Conservation (phyloP, 768 basidiomycete genomes). For the Lactarius pseudohatsudake region DNA sequence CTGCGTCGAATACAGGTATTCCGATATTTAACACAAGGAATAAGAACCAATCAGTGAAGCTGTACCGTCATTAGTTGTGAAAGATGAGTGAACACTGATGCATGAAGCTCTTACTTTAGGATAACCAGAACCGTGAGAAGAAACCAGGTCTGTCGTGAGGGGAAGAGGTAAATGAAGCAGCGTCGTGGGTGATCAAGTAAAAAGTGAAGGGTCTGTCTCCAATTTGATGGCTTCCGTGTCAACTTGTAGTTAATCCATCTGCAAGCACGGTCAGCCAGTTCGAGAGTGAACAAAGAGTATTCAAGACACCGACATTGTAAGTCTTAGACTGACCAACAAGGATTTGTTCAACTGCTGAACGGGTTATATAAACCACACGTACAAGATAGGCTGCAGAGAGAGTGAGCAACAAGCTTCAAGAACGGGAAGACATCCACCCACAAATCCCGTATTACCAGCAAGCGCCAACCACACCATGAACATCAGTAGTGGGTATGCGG, state of each 20-base stretch:
- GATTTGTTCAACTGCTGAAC: not conserved
- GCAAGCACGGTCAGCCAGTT: not conserved
- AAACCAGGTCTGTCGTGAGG: no score
- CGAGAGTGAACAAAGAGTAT: no score
- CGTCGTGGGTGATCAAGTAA: no score
- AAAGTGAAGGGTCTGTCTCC: no score
- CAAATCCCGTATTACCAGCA: slow-evolving; percentile 42
- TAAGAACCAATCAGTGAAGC: slow-evolving; percentile 75
- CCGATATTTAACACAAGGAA: slow-evolving; percentile 89
- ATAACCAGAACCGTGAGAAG: no score
- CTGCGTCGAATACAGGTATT: slow-evolving; percentile 62
- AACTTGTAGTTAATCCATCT: slow-evolving; percentile 57
- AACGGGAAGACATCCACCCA: no score
- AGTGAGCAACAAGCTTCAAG: no score
- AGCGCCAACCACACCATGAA: slow-evolving; percentile 34
- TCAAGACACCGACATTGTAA: slow-evolving; percentile 39
- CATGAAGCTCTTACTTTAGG: no score
- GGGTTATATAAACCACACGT: slow-evolving; percentile 21
- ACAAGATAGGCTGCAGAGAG: no score
- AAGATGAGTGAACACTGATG: no score
- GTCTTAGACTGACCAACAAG: slow-evolving; percentile 29
- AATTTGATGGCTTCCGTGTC: no score
- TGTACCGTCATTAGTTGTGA: slow-evolving; percentile 33
- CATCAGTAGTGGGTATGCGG: slow-evolving; percentile 46
- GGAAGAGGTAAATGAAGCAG: no score